These are phyloP conservation scores for Solanum hybrid DNA, from an alignment of 305 asterid genomes.

Conservation along the genomic window DNA sequence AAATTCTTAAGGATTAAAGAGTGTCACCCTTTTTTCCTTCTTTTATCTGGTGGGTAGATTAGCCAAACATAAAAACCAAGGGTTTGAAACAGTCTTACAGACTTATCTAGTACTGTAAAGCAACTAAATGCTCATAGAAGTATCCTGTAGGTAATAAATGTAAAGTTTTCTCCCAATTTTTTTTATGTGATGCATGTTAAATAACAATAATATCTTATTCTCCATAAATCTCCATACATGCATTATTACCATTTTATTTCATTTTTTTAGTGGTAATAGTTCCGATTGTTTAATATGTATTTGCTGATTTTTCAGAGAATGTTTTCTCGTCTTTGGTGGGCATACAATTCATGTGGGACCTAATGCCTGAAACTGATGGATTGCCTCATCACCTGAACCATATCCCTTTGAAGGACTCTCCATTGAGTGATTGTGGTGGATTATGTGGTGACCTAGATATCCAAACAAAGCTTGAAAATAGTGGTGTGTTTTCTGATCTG, in stretches of 20 bases:
- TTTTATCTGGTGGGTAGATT: not conserved
- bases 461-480: conserved; percentile 75
- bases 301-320: conserved; percentile 50
- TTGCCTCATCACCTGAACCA: conserved; percentile 65
- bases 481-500: conserved; percentile 77
- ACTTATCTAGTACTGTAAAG: not conserved
- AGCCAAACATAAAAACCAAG: not conserved
- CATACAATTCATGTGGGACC: conserved; percentile 69
- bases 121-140: not conserved
- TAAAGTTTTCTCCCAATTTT: not conserved
- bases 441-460: conserved; percentile 84
- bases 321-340: conserved; percentile 90
- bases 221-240: not conserved
- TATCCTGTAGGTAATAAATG: not conserved
- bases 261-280: not conserved
- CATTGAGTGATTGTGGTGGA: conserved; percentile 84
- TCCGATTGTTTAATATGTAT: not conserved
- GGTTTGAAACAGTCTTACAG: not conserved
- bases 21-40: not conserved
- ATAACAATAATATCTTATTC: not conserved
- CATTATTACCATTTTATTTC: not conserved
- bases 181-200: not conserved
- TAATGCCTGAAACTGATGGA: conserved; percentile 58
- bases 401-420: conserved; percentile 85
- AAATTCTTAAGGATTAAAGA: not conserved